phyloP scores from a whole-genome alignment of 306 rosid genomes.

The Pyrus pyrifolia region DNA sequence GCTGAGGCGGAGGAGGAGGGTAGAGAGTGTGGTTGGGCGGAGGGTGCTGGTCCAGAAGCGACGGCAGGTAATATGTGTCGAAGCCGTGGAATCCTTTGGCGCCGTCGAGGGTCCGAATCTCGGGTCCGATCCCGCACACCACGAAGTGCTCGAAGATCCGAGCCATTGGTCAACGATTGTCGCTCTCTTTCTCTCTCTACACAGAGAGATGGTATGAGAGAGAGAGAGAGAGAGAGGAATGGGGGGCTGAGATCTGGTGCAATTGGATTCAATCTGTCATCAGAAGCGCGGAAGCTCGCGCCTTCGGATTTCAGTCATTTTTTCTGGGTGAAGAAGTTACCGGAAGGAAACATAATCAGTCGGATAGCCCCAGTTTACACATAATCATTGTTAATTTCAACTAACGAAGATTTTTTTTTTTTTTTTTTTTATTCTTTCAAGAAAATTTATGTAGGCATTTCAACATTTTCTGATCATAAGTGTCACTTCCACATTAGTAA shows the following conservation, averaged over 20 bases:
- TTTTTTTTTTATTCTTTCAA: too few species aligned
- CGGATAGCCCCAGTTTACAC: too few species aligned
- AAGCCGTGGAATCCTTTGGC: constrained; percentile 80
- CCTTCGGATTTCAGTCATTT: background rate
- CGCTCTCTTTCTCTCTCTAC: constrained; percentile 18
- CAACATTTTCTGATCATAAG: too few species aligned
- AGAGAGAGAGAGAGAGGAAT: background rate
- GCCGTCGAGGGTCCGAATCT: constrained; percentile 80
- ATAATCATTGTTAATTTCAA: too few species aligned
- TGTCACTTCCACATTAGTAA: too few species aligned
- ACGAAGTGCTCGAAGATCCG: constrained; percentile 93
- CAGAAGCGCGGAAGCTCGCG: background rate
- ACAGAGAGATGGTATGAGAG: background rate
- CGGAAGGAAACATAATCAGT: too few species aligned
- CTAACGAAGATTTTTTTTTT: too few species aligned
- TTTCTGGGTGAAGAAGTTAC: background rate
- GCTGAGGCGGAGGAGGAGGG: constrained; percentile 99
- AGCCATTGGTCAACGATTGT: constrained; percentile 54
- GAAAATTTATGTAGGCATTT: too few species aligned
- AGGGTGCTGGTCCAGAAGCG: constrained; percentile 82
- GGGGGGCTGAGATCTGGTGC: background rate
- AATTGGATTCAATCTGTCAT: background rate
- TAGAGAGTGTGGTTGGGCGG: constrained; percentile 66
- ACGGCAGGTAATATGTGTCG: constrained; percentile 53
- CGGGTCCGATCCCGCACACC: constrained; percentile 96